Base-by-base conservation (phyloP, 306 rosid species). In the Gynostemma pentaphyllum region DNA sequence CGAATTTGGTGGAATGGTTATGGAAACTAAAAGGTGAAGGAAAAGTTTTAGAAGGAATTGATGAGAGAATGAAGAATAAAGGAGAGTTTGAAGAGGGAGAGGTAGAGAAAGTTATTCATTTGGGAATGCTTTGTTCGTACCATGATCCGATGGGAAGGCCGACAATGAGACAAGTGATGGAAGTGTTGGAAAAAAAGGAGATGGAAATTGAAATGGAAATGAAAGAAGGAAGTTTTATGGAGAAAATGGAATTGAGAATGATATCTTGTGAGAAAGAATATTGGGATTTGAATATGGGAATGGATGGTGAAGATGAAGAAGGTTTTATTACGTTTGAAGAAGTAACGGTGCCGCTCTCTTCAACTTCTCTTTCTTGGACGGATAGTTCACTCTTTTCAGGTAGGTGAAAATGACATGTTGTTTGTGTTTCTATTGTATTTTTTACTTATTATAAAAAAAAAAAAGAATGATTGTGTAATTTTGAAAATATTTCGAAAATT, bases 41-140 rank as follows among this genome's bases (percentile, higher is more conserved):
- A 39, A 45, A 84, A 22, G 4, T 88, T 40, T 18, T 52, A 10
- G 18, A 26, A 62, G 86, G 81, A 2, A 45, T 91, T 56, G 98
- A 91, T 57, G 78, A 76, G 49, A 77, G 85, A 29, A 1, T 91
- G 34, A 80, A 70, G 74, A 54, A 37, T 9, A 66, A 56, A 68
- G 84, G 79, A 2, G 88, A 62, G 22, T 72, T 71, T 52, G 68
- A 21, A 41, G 76, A 50, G 70, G 83, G 80, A 49, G 85, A 83
- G 70, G 69, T 82, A 15, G 88, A 77, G 72, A 79, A 73, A 28
- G 75, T 84, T 19, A 32, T 91, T 4, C 76, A 85, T 19, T 76
- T 91, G 83, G 98, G 96, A 7, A 67, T 85, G 83, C 50, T 87
- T 70, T 87, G 96, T 72, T 87, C 85, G 3, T 78, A 87, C 22